These are phyloP conservation scores for Candida awuae DNA, from an alignment of 805 yeast species.

Conservation along the genomic window DNA sequence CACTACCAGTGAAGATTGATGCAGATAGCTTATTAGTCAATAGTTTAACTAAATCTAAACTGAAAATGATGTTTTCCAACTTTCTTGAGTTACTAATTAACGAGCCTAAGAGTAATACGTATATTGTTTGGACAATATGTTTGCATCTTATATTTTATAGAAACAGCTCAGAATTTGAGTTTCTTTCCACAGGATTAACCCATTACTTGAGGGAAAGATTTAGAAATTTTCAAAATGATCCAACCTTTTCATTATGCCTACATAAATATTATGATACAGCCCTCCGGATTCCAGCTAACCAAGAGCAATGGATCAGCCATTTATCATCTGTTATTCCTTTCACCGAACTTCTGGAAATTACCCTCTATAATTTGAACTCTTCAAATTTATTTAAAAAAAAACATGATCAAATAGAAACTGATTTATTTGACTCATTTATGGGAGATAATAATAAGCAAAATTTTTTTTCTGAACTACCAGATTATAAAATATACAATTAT, in stretches of 20 bases:
- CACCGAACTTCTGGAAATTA: slow-evolving; percentile 1
- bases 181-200: too few species aligned
- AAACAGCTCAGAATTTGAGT: too few species aligned
- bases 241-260: neutral
- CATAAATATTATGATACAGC: neutral
- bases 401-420: slow-evolving; percentile 2
- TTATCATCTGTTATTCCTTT: neutral
- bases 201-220: slow-evolving; percentile 1
- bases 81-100: neutral
- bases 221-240: neutral
- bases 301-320: slow-evolving; percentile 4
- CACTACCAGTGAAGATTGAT: too few species aligned
- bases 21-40: neutral
- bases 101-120: neutral
- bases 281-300: neutral
- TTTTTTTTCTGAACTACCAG: slow-evolving; percentile 2
- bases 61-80: neutral
- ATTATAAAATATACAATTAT: slow-evolving; percentile 7
- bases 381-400: neutral
- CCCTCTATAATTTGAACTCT: slow-evolving; percentile 3
- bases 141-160: too few species aligned
- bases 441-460: neutral
- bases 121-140: too few species aligned
- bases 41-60: neutral
- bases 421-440: slow-evolving; percentile 14